phyloP scores from a whole-genome alignment of 176 grass and related monocot species.

The Oryza meyeriana region DNA sequence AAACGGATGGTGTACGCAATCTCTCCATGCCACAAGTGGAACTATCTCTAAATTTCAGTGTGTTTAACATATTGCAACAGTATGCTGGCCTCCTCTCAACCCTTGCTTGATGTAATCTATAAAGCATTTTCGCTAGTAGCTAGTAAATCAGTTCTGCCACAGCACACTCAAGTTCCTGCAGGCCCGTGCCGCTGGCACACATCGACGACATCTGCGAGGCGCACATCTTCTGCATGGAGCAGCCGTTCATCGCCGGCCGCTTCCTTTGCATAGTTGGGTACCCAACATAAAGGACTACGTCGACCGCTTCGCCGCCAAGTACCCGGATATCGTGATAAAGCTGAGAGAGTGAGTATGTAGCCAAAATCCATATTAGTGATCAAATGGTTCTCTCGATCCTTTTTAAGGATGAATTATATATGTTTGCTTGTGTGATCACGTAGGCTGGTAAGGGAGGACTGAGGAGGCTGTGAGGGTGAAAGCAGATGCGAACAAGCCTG shows the following conservation, averaged over 20 bases:
- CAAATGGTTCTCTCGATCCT: background rate
- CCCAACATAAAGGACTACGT: constrained; percentile 20
- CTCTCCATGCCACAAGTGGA: too few relatives aligned
- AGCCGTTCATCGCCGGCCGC: constrained; percentile 16
- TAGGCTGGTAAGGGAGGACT: background rate
- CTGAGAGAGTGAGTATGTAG: constrained; percentile 29
- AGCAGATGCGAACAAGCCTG: constrained; percentile 26
- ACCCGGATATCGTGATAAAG: constrained; percentile 22
- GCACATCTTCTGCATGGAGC: constrained; percentile 48
- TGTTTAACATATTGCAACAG: too few relatives aligned
- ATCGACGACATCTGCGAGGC: constrained; percentile 55
- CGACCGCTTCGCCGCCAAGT: constrained; percentile 6
- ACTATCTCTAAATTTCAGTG: too few relatives aligned
- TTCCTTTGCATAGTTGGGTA: constrained; percentile 19
- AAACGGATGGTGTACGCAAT: too few relatives aligned
- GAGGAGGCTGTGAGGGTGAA: constrained; percentile 18
- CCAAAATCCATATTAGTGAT: background rate
- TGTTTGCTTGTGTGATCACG: background rate
- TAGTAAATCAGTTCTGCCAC: background rate
- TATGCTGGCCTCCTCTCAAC: too few relatives aligned
- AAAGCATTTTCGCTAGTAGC: too few relatives aligned
- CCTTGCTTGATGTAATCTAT: too few relatives aligned
- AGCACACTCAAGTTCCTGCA: constrained; percentile 35
- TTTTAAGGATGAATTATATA: background rate
- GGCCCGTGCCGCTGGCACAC: constrained; percentile 40